Evolutionary conservation across 2,329 filamentous ascomycete species (phyloP).

Genomic region (Penicillium thymicola): DNA sequence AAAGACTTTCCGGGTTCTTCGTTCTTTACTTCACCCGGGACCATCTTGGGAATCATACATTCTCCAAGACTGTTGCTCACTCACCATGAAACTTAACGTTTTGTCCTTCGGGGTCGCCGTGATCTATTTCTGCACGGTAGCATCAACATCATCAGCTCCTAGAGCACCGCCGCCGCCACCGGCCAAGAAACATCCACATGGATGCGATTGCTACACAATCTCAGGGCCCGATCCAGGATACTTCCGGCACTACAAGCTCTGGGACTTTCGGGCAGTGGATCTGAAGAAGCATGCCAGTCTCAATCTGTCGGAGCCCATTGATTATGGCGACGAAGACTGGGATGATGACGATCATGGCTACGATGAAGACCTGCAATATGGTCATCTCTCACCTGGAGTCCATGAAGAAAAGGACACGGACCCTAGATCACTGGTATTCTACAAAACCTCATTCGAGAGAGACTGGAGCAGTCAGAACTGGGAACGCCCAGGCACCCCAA

Average conservation of each 20-base stretch:
- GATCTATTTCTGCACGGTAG: constrained; percentile 4
- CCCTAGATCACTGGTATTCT: constrained; percentile 29
- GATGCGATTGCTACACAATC: constrained; percentile 50
- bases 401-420: constrained; percentile 5
- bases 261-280: constrained; percentile 49
- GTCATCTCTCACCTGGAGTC: not conserved
- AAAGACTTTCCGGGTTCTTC: not conserved
- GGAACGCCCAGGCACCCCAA: constrained; percentile 39
- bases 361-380: constrained; percentile 5
- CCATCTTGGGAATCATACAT: not conserved
- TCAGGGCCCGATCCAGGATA: constrained; percentile 43
- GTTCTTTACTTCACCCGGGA: not conserved
- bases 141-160: not conserved
- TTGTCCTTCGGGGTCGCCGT: constrained; percentile 2
- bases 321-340: constrained; percentile 16
- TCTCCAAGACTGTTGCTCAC: not conserved
- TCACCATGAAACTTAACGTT: constrained; percentile 10
- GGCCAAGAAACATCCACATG: constrained; percentile 8
- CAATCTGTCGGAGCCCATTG: constrained; percentile 11
- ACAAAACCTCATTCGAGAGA: constrained; percentile 30
- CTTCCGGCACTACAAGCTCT: constrained; percentile 52
- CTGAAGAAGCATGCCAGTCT: constrained; percentile 27
- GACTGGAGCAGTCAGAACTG: constrained; percentile 48
- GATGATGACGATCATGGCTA: constrained; percentile 8
- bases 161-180: not conserved